Base-by-base conservation (phyloP, 352 stramenopile species). In the Phytophthora multivora region DNA sequence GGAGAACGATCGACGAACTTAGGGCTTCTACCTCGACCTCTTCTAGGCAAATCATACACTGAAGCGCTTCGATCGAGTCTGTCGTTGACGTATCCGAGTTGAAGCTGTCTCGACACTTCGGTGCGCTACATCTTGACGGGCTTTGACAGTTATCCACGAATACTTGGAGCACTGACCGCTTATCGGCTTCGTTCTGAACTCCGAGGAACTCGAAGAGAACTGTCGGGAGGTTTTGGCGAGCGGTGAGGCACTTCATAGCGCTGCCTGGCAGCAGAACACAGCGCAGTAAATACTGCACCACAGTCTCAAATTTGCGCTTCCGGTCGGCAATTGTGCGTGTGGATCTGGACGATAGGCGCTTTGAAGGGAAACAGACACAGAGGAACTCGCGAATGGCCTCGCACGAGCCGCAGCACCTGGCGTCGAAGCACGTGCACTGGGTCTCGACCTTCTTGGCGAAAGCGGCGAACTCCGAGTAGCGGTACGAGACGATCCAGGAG, bases 231-330 rank as follows among this genome's bases (percentile, higher is more conserved):
- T 66, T 59, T 41, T 59, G 70, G 16, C 80, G 75, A 23, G 71
- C 66, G 25, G 63, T 48, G 21, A 67, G 45, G 42, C 80, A 88
- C 55, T 83, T 88, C 79, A 88, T 90, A 23, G 78, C 77, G 39
- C 75, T 88, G 5, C 80, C 80, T 12, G 79, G 79, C 2, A 88
- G 59, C 13, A 90, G 52, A 16, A 80, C 61, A 52, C 73, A 87
- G n/a, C 80, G 80, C 39, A 90, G 67, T 43, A 90, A 63, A 58
- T 90, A 79, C 25, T 79, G 46, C 48, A 90, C 55, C 42, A 90
- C 75, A 10, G 63, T 77, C 63, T 88, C 73, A 15, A 88, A 69
- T 59, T 86, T 83, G 23, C 63, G 50, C 51, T 74, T 78, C 41
- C 80, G 77, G 18, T 86, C 69, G 4, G 64, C 42, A 39, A 85